These are phyloP conservation scores for Geotrichum macrosporum DNA, from an alignment of 1,139 yeast species.

Conservation along the genomic window DNA sequence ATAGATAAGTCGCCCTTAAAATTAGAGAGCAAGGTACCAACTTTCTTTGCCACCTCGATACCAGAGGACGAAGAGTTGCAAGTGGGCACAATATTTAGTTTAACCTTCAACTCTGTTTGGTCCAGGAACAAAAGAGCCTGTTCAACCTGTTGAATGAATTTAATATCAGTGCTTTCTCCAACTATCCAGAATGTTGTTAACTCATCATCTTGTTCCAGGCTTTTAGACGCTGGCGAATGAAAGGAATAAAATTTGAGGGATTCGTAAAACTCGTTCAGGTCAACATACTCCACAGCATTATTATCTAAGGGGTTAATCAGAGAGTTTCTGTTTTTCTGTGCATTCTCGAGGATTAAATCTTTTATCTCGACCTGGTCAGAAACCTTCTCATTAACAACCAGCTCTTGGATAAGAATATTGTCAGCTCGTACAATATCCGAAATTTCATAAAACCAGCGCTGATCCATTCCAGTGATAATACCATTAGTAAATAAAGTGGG, in stretches of 20 bases:
- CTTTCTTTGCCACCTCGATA: not conserved
- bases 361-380: slow-evolving; percentile 10
- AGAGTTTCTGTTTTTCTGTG: slow-evolving; percentile 33
- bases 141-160: slow-evolving; percentile 44
- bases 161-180: slow-evolving; percentile 48
- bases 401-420: slow-evolving; percentile 28
- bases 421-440: slow-evolving; percentile 36
- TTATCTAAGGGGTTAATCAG: slow-evolving; percentile 38
- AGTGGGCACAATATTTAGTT: slow-evolving; percentile 38
- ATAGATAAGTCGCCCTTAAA: not conserved
- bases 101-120: slow-evolving; percentile 33
- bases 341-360: slow-evolving; percentile 22
- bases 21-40: not conserved
- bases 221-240: slow-evolving; percentile 4
- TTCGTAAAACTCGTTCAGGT: slow-evolving; percentile 23
- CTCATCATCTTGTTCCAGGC: slow-evolving; percentile 17
- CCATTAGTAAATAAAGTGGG: slow-evolving; percentile 73
- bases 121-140: slow-evolving; percentile 37
- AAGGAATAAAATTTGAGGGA: slow-evolving; percentile 3
- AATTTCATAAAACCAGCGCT: slow-evolving; percentile 43
- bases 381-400: slow-evolving; percentile 27
- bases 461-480: slow-evolving; percentile 45
- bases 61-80: not conserved
- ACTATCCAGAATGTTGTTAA: slow-evolving; percentile 48
- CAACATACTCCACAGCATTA: slow-evolving; percentile 23